Percentiles rank a stretch among this genome's conserved stretches.
phyloP scores from a whole-genome alignment of 2,329 filamentous ascomycete genomes.

The Falciphora oryzae region DNA sequence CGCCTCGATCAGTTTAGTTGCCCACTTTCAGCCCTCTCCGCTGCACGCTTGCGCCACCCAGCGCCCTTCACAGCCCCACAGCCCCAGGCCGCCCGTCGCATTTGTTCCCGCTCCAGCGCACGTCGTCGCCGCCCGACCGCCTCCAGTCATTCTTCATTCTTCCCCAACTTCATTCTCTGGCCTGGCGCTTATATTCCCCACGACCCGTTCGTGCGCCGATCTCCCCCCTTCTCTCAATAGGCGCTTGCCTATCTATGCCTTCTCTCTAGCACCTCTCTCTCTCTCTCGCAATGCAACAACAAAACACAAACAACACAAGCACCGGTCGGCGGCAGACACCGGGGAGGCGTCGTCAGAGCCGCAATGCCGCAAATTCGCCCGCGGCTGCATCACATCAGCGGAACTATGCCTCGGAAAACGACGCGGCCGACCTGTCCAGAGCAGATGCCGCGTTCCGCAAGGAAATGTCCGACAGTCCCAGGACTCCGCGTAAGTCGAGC shows the following conservation, averaged over 20 bases:
- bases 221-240: too few species aligned
- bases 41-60: slow-evolving; percentile 1
- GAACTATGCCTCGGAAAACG: slow-evolving; percentile 56
- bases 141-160: neutral
- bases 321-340: slow-evolving; percentile 29
- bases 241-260: too few species aligned
- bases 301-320: slow-evolving; percentile 16
- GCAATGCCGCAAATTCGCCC: slow-evolving; percentile 30
- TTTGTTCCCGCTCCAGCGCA: neutral
- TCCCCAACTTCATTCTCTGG: slow-evolving; percentile 4
- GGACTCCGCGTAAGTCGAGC: slow-evolving; percentile 39
- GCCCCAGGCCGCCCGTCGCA: neutral
- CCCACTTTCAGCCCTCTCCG: neutral
- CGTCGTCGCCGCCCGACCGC: neutral
- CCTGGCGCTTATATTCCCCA: slow-evolving; percentile 7
- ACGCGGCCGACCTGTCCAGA: slow-evolving; percentile 26
- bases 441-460: slow-evolving; percentile 29
- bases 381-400: slow-evolving; percentile 31
- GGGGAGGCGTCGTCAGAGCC: slow-evolving; percentile 34
- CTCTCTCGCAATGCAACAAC: slow-evolving; percentile 27
- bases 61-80: neutral
- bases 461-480: slow-evolving; percentile 25
- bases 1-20: neutral
- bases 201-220: slow-evolving; percentile 2
- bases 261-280: slow-evolving; percentile 2